These are phyloP conservation scores for Scheffersomyces lignicola DNA, from an alignment of 1,139 yeast genomes.

Conservation along the genomic window DNA sequence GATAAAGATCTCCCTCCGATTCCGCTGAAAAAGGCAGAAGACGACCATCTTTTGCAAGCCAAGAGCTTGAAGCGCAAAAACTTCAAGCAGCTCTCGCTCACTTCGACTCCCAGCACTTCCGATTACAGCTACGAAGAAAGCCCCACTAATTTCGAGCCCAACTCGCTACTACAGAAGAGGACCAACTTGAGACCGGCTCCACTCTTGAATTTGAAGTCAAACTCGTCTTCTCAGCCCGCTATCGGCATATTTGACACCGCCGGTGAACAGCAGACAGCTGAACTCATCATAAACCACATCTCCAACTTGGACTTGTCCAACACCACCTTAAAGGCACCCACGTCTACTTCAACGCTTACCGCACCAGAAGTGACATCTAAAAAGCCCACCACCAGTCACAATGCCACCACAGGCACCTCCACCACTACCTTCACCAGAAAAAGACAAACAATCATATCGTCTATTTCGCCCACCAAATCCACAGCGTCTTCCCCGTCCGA, in stretches of 20 bases:
- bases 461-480: slow-evolving; percentile 46
- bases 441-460: slow-evolving; percentile 45
- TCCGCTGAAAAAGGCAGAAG: slow-evolving; percentile 21
- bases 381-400: background rate
- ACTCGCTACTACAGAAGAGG: slow-evolving; percentile 16
- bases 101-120: slow-evolving; percentile 16
- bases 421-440: slow-evolving; percentile 18
- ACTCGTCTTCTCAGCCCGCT: slow-evolving; percentile 7
- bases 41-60: slow-evolving; percentile 37
- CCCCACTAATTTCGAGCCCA: slow-evolving; percentile 12
- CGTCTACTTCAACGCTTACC: background rate
- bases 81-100: slow-evolving; percentile 66
- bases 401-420: slow-evolving; percentile 7
- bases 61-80: slow-evolving; percentile 72
- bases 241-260: slow-evolving; percentile 7
- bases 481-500: slow-evolving; percentile 22
- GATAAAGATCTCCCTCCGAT: slow-evolving; percentile 44
- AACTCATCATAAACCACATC: slow-evolving; percentile 30
- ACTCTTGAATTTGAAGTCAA: slow-evolving; percentile 19
- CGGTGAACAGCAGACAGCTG: slow-evolving; percentile 19
- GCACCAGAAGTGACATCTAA: background rate
- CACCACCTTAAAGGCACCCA: slow-evolving; percentile 9
- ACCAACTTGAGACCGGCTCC: slow-evolving; percentile 24
- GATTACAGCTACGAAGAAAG: slow-evolving; percentile 8
- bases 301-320: slow-evolving; percentile 26